These are phyloP conservation scores for Vitis riparia DNA, from an alignment of 164 flowering plant genomes.

Conservation along the genomic window DNA sequence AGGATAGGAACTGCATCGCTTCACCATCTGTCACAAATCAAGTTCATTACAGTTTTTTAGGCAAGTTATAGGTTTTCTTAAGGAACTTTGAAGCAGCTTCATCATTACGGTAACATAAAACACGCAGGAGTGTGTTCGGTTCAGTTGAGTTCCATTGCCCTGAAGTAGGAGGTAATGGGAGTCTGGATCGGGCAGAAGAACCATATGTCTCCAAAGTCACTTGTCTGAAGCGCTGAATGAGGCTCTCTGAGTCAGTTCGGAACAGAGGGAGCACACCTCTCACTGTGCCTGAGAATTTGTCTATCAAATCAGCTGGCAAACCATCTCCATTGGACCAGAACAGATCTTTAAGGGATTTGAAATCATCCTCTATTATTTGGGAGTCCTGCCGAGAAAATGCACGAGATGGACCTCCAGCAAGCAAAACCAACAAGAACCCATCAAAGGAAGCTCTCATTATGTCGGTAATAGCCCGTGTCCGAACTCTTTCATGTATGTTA, in stretches of 20 bases:
- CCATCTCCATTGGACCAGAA: conserved; percentile 82
- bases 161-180: conserved; percentile 69
- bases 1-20: conserved; percentile 1
- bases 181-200: conserved; percentile 56
- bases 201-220: conserved; percentile 56
- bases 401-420: conserved; percentile 77
- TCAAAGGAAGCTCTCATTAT: conserved; percentile 90
- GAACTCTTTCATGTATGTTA: conserved; percentile 63
- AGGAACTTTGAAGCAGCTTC: conserved; percentile 67
- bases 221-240: conserved; percentile 58
- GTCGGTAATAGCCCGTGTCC: conserved; percentile 63
- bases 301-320: conserved; percentile 56
- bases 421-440: conserved; percentile 72
- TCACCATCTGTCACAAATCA: not conserved
- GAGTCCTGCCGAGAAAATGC: conserved; percentile 53
- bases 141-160: conserved; percentile 75
- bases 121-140: conserved; percentile 63
- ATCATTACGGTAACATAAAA: conserved; percentile 67
- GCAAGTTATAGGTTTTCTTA: conserved; percentile 67
- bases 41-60: conserved; percentile 48
- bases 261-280: conserved; percentile 60
- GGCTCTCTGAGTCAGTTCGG: conserved; percentile 56
- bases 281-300: conserved; percentile 48
- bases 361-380: conserved; percentile 66
- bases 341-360: conserved; percentile 55